phyloP scores from a whole-genome alignment of 257 asterid species.

The Schizonepeta tenuifolia region DNA sequence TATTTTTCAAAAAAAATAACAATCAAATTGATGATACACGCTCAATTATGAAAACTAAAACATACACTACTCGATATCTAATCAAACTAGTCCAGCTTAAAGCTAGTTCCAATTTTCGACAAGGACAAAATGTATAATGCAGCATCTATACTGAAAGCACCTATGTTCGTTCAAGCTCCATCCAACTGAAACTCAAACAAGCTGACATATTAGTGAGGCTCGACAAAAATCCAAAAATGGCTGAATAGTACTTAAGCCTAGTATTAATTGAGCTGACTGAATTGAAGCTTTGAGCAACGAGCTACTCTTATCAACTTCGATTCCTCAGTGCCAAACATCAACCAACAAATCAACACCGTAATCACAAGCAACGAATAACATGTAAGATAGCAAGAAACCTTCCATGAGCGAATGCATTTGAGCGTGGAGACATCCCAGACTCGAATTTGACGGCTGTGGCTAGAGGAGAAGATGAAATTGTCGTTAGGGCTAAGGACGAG shows the following conservation, averaged over 20 bases:
- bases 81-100: background rate
- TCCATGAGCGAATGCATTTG: conserved; percentile 94
- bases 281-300: background rate
- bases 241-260: background rate
- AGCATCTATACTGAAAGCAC: background rate
- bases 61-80: background rate
- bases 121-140: background rate
- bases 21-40: background rate
- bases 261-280: background rate
- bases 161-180: background rate
- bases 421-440: conserved; percentile 86
- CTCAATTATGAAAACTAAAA: too few species aligned
- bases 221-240: background rate
- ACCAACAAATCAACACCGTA: background rate
- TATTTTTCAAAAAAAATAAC: background rate
- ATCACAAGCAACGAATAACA: conserved; percentile 5
- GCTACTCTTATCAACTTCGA: conserved; percentile 2
- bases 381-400: conserved; percentile 51
- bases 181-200: background rate
- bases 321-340: background rate
- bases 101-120: background rate
- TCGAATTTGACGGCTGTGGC: conserved; percentile 93
- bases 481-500: conserved; percentile 70
- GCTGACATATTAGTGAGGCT: background rate
- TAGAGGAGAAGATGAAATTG: conserved; percentile 71